Evolutionary conservation across 1,284 basidiomycete genomes (phyloP).

Genomic region (Sanguinoderma infundibulare): DNA sequence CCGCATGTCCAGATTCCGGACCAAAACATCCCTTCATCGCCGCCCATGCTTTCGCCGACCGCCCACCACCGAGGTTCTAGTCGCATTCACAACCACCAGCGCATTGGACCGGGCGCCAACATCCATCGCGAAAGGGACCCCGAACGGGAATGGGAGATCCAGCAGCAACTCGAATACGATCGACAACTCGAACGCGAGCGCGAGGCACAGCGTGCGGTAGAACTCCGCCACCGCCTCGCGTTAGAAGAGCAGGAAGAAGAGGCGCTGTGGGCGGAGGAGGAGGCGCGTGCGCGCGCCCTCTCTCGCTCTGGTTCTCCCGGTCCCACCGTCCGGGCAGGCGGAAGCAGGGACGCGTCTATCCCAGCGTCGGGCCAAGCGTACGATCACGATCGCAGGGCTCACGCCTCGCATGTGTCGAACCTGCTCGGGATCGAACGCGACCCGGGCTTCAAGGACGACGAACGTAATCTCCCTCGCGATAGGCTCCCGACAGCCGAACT

Average conservation of each 20-base stretch:
- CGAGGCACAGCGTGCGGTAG: conserved; percentile 37
- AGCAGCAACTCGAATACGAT: conserved; percentile 48
- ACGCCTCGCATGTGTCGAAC: conserved; percentile 25
- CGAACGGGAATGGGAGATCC: conserved; percentile 47
- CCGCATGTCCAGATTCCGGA: conserved; percentile 31
- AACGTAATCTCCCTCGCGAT: conserved; percentile 12
- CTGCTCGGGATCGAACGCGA: conserved; percentile 30
- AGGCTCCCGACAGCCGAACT: conserved; percentile 18
- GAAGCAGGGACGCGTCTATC: conserved; percentile 29
- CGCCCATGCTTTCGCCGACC: conserved; percentile 27
- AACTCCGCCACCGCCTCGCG: conserved; percentile 26
- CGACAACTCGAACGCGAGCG: conserved; percentile 52
- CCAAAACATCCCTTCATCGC: conserved; percentile 29
- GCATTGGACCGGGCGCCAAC: conserved; percentile 63
- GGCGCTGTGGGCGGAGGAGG: conserved; percentile 22
- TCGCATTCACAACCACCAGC: conserved; percentile 64
- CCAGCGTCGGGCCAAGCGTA: conserved; percentile 31
- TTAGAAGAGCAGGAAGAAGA: conserved; percentile 29
- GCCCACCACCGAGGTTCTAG: conserved; percentile 25
- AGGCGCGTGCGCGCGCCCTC: conserved; percentile 16
- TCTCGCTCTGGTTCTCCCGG: conserved; percentile 30
- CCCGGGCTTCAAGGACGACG: conserved; percentile 23
- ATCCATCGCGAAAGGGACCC: conserved; percentile 51
- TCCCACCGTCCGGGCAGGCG: conserved; percentile 22
- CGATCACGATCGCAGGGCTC: conserved; percentile 30